phyloP scores from a whole-genome alignment of 116 monocot genomes.

The Thalassia testudinum region DNA sequence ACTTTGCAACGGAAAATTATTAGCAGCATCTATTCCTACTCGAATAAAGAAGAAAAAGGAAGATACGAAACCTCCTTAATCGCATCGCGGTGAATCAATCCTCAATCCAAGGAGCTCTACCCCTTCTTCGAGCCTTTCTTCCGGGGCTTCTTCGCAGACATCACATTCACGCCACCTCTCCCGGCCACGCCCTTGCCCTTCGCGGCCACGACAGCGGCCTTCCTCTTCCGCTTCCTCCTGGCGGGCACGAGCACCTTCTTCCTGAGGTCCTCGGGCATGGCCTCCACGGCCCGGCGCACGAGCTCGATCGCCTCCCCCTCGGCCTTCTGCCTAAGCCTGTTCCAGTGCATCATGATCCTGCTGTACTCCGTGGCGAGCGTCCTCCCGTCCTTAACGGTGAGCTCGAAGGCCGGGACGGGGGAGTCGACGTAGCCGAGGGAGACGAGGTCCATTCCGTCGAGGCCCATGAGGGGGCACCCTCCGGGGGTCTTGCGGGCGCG shows the following conservation, averaged over 20 bases:
- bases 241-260: constrained; percentile 53
- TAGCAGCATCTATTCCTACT: no score
- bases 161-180: neutral
- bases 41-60: no score
- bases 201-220: neutral
- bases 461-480: constrained; percentile 47
- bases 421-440: constrained; percentile 60
- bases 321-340: constrained; percentile 53
- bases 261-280: constrained; percentile 60
- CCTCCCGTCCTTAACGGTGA: constrained; percentile 81
- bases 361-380: constrained; percentile 83
- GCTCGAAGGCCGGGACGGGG: constrained; percentile 45
- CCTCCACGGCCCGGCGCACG: constrained; percentile 78
- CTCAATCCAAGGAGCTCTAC: no score
- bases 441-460: constrained; percentile 47
- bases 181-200: neutral
- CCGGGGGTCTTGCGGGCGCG: constrained; percentile 9
- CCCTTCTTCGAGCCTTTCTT: no score
- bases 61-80: no score
- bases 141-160: no score
- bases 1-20: no score
- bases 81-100: no score
- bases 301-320: constrained; percentile 47
- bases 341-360: constrained; percentile 65
- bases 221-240: constrained; percentile 1